These are phyloP conservation scores for Diaporthe caulivora DNA, from an alignment of 2,329 filamentous ascomycete species.

Conservation along the genomic window DNA sequence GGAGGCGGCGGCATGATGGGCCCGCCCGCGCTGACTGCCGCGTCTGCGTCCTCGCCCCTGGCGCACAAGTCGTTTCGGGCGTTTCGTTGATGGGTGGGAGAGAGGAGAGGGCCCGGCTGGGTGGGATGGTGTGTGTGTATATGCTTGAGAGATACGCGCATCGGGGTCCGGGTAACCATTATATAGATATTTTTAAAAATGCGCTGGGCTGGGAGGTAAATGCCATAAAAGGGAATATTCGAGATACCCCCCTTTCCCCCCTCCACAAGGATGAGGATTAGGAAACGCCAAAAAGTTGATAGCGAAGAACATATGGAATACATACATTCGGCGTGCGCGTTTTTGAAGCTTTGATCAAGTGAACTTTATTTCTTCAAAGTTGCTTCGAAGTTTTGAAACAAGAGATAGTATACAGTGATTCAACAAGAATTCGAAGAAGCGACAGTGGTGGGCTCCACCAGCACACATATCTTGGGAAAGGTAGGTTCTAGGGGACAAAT, in stretches of 20 bases:
- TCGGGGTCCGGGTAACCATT: background rate
- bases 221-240: slow-evolving; percentile 17
- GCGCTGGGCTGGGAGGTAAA: slow-evolving; percentile 18
- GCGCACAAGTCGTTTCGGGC: slow-evolving; percentile 60
- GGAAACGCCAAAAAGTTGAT: slow-evolving; percentile 15
- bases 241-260: slow-evolving; percentile 29
- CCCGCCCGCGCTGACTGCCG: slow-evolving; percentile 43
- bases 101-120: background rate
- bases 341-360: background rate
- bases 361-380: background rate
- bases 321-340: background rate
- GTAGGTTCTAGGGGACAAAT: background rate
- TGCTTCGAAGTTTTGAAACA: too few relatives aligned
- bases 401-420: too few relatives aligned
- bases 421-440: background rate
- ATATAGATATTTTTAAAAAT: background rate
- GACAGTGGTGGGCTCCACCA: background rate
- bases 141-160: background rate
- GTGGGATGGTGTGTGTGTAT: background rate
- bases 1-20: slow-evolving; percentile 38
- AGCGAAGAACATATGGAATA: slow-evolving; percentile 3
- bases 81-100: slow-evolving; percentile 52
- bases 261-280: slow-evolving; percentile 30
- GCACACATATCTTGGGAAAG: background rate
- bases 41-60: slow-evolving; percentile 53